These are phyloP conservation scores for Sporothrix pseudoabietina DNA, from an alignment of 2,329 filamentous ascomycete species.

Conservation along the genomic window DNA sequence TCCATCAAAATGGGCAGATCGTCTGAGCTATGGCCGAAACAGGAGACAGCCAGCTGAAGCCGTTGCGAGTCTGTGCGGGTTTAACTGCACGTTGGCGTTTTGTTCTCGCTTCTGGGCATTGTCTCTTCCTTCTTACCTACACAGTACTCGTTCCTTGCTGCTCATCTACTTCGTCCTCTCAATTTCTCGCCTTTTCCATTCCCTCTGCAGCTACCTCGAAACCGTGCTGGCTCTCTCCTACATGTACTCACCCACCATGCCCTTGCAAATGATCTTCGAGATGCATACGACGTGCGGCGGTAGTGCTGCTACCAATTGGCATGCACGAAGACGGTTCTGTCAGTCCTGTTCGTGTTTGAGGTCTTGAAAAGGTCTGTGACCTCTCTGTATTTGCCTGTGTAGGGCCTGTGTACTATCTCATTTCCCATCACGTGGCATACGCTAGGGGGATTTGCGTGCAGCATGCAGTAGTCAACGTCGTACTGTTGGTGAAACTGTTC, in stretches of 20 bases:
- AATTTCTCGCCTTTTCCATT: not conserved
- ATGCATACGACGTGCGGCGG: conserved; percentile 12
- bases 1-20: conserved; percentile 18
- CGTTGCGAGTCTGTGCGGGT: not conserved
- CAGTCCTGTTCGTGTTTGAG: not conserved
- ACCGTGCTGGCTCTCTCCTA: not conserved
- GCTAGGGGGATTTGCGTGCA: conserved; percentile 20
- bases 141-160: too few species aligned
- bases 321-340: conserved; percentile 11
- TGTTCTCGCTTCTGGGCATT: not conserved
- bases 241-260: not conserved
- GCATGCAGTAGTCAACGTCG: conserved; percentile 9
- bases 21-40: conserved; percentile 13
- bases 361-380: not conserved
- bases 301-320: conserved; percentile 1
- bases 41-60: conserved; percentile 10
- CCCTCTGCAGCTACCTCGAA: not conserved
- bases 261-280: conserved; percentile 15
- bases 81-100: not conserved
- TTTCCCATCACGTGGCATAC: conserved; percentile 21
- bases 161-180: not conserved
- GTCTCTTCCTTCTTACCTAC: too few species aligned
- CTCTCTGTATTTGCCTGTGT: not conserved
- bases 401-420: not conserved
- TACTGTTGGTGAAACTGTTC: not conserved